Conservation (phyloP, 2,329 filamentous ascomycete species). For the Penicillium freii region DNA sequence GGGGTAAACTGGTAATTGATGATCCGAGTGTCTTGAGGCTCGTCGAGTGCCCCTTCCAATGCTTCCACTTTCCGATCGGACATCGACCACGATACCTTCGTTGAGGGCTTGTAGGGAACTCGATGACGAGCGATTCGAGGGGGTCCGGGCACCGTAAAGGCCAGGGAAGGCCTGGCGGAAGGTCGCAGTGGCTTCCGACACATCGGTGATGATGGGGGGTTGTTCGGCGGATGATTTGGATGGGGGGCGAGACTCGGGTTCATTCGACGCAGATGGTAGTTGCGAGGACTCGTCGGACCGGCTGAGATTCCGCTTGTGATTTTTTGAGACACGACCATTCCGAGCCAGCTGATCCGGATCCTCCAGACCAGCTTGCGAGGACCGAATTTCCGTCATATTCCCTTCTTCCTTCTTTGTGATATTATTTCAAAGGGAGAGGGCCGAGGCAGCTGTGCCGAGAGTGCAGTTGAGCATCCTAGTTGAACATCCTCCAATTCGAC, state of each 20-base stretch:
- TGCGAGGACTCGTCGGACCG: conserved; percentile 25
- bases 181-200: conserved; percentile 31
- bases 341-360: conserved; percentile 27
- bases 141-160: conserved; percentile 37
- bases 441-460: conserved; percentile 24
- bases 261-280: conserved; percentile 19
- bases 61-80: conserved; percentile 33
- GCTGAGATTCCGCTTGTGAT: conserved; percentile 19
- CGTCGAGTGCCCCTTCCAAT: conserved; percentile 27
- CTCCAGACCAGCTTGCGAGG: conserved; percentile 33
- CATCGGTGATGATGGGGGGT: conserved; percentile 25
- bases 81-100: conserved; percentile 38
- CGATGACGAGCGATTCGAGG: conserved; percentile 43
- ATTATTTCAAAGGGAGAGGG: conserved; percentile 7
- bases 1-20: conserved; percentile 47
- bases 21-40: conserved; percentile 32
- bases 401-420: conserved; percentile 11
- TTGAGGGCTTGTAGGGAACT: conserved; percentile 45
- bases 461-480: conserved; percentile 30
- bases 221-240: conserved; percentile 31
- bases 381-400: conserved; percentile 35
- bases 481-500: conserved; percentile 29
- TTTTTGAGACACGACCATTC: conserved; percentile 26
- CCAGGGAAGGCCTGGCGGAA: conserved; percentile 35
- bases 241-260: conserved; percentile 20